Evolutionary conservation across 805 yeast species (phyloP).

Genomic region (Spathaspora boniae): DNA sequence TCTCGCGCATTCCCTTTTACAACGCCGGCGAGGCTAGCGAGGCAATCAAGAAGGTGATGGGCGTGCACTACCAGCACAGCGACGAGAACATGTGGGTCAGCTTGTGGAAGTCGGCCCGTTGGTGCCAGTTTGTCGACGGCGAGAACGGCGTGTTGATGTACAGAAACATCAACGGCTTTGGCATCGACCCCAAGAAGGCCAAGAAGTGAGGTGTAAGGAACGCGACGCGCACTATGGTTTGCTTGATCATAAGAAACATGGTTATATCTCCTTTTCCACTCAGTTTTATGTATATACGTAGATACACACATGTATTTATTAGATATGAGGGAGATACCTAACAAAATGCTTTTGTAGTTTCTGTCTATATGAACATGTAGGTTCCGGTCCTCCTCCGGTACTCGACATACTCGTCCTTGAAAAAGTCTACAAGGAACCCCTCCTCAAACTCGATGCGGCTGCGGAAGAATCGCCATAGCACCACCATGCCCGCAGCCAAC

Average conservation of each 20-base stretch:
- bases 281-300: too few relatives aligned
- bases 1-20: slow-evolving; percentile 82
- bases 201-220: slow-evolving; percentile 1
- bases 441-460: slow-evolving; percentile 75
- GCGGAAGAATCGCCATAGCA: slow-evolving; percentile 67
- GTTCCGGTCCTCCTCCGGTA: slow-evolving; percentile 52
- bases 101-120: slow-evolving; percentile 60
- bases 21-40: slow-evolving; percentile 77
- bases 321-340: too few relatives aligned
- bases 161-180: slow-evolving; percentile 60
- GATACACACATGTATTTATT: too few relatives aligned
- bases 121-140: slow-evolving; percentile 73
- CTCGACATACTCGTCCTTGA: slow-evolving; percentile 58
- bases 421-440: slow-evolving; percentile 56
- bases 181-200: slow-evolving; percentile 16
- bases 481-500: slow-evolving; percentile 47
- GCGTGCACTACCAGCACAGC: slow-evolving; percentile 64
- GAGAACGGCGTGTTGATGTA: slow-evolving; percentile 69
- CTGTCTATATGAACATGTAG: slow-evolving; percentile 46
- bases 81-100: slow-evolving; percentile 73
- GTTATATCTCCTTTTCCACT: too few relatives aligned
- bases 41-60: slow-evolving; percentile 81
- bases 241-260: too few relatives aligned
- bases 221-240: not conserved
- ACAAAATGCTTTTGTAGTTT: not conserved